Conservation (phyloP, 768 basidiomycete species). For the Mycena venus region DNA sequence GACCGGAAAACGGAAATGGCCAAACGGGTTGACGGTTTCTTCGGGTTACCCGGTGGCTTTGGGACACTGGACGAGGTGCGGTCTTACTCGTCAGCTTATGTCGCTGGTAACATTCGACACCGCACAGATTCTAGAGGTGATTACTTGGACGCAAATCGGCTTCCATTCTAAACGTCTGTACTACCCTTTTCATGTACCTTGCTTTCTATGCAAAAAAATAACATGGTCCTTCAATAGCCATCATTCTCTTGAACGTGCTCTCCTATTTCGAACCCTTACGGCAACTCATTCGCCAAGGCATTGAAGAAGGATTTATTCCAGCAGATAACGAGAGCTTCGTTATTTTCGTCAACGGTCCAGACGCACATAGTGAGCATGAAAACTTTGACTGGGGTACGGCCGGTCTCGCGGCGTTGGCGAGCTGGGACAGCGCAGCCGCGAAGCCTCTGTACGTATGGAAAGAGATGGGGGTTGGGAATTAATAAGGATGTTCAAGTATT, state of each 20-base stretch:
- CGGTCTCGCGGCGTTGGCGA: conserved; percentile 71
- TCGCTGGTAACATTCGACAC: neutral
- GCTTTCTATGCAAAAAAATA: neutral
- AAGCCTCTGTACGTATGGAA: conserved; percentile 65
- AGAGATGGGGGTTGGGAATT: conserved; percentile 45
- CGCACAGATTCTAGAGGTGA: conserved; percentile 83
- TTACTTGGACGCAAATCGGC: conserved; percentile 94
- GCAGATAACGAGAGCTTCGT: conserved; percentile 72
- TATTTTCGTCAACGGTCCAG: conserved; percentile 81
- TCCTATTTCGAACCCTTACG: conserved; percentile 87
- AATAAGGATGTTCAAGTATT: conserved; percentile 23
- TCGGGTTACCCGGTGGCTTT: conserved; percentile 93
- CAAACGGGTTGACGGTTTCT: conserved; percentile 80
- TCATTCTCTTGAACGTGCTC: conserved; percentile 89
- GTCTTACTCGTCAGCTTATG: conserved; percentile 7
- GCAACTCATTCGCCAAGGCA: conserved; percentile 74
- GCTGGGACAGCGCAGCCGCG: conserved; percentile 60
- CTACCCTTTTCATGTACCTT: neutral
- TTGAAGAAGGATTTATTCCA: conserved; percentile 82
- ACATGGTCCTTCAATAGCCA: conserved; percentile 61
- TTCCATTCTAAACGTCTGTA: conserved; percentile 85
- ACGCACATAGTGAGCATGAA: conserved; percentile 63
- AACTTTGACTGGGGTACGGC: conserved; percentile 87
- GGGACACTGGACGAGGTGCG: conserved; percentile 95
- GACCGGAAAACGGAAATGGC: conserved; percentile 97